phyloP scores from a whole-genome alignment of 2,329 filamentous ascomycete species.

The Hypoxylon sp. region DNA sequence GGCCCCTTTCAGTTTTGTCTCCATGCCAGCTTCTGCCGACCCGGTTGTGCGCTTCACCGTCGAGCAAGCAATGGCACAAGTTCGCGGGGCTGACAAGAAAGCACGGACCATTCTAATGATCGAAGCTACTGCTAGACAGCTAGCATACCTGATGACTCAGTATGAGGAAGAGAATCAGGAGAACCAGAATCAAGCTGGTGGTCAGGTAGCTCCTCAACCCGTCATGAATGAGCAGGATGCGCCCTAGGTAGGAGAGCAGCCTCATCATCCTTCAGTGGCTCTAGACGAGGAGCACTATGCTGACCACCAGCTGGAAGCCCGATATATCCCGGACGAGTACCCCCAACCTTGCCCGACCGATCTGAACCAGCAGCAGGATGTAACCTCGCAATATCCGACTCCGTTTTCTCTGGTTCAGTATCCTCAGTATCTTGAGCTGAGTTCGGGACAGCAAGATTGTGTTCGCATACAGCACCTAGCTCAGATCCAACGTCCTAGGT shows the following conservation, averaged over 20 bases:
- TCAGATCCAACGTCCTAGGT: not conserved
- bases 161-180: slow-evolving; percentile 62
- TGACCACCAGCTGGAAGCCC: not conserved
- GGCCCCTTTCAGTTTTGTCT: slow-evolving; percentile 54
- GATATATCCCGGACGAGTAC: not conserved
- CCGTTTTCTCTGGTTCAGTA: not conserved
- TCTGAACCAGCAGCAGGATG: not conserved
- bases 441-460: not conserved
- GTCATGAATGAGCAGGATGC: slow-evolving; percentile 51
- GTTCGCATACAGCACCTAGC: too few relatives aligned
- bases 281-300: not conserved
- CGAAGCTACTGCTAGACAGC: slow-evolving; percentile 68
- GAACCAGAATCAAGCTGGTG: slow-evolving; percentile 48
- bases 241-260: slow-evolving; percentile 41
- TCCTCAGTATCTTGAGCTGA: not conserved
- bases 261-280: not conserved
- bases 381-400: not conserved
- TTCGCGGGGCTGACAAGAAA: slow-evolving; percentile 60
- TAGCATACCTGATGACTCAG: slow-evolving; percentile 67
- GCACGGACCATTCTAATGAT: slow-evolving; percentile 66
- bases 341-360: not conserved
- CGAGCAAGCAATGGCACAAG: slow-evolving; percentile 63
- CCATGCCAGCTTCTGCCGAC: slow-evolving; percentile 55
- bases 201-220: slow-evolving; percentile 45
- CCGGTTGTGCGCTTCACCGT: slow-evolving; percentile 61